These are phyloP conservation scores for Biscutella auriculata DNA, from an alignment of 441 rosid genomes.

Conservation along the genomic window DNA sequence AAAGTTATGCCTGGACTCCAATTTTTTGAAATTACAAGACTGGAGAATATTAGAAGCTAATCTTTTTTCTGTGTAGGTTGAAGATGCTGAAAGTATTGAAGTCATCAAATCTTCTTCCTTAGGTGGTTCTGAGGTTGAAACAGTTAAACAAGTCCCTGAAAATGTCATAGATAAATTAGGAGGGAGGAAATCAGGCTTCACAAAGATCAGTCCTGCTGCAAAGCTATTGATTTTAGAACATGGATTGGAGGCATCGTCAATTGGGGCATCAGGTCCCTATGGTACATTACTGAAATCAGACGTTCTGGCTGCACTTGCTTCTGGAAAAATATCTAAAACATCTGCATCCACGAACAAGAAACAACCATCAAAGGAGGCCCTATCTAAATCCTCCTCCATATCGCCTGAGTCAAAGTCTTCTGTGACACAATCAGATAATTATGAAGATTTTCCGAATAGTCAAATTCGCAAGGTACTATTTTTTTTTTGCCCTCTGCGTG, in stretches of 20 bases:
- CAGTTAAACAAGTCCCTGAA: slow-evolving; percentile 32
- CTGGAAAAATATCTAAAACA: slow-evolving; percentile 47
- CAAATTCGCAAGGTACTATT: slow-evolving; percentile 96
- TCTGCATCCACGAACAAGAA: slow-evolving; percentile 32
- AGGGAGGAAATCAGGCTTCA: slow-evolving; percentile 34
- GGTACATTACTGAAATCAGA: slow-evolving; percentile 87
- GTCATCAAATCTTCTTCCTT: slow-evolving; percentile 42
- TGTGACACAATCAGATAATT: slow-evolving; percentile 40
- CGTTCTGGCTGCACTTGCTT: slow-evolving; percentile 66
- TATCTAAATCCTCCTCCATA: slow-evolving; percentile 28
- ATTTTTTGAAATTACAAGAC: background rate
- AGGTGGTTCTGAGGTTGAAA: slow-evolving; percentile 33
- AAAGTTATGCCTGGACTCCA: background rate
- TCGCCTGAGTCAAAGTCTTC: slow-evolving; percentile 33
- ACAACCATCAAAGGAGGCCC: slow-evolving; percentile 30
- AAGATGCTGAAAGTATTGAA: slow-evolving; percentile 65
- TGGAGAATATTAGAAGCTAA: slow-evolving; percentile 10
- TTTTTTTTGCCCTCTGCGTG: background rate
- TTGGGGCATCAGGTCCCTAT: slow-evolving; percentile 70
- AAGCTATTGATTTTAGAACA: slow-evolving; percentile 62
- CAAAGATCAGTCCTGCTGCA: slow-evolving; percentile 89
- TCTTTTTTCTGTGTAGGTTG: slow-evolving; percentile 54
- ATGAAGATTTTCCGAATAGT: slow-evolving; percentile 79
- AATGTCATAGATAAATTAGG: slow-evolving; percentile 31
- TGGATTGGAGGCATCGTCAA: slow-evolving; percentile 66